These are phyloP conservation scores for Cercospora brassicicola DNA, from an alignment of 2,329 filamentous ascomycete species.

Conservation along the genomic window DNA sequence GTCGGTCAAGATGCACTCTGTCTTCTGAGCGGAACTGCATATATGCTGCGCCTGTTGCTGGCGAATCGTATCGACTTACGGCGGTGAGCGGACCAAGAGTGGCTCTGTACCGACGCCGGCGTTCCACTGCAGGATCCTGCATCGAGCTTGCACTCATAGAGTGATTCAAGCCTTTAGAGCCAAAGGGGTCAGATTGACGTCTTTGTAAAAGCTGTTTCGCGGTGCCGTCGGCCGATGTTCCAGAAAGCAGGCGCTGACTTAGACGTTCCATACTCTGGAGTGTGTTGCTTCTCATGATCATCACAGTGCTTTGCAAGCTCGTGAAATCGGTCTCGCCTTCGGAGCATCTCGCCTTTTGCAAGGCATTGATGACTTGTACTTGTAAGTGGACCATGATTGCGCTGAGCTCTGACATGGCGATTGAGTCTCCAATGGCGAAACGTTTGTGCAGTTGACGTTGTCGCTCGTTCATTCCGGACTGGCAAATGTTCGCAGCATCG, in stretches of 20 bases:
- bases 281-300: conserved; percentile 17
- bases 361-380: conserved; percentile 43
- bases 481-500: conserved; percentile 41
- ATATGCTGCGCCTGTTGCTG: neutral
- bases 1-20: neutral
- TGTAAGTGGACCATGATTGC: conserved; percentile 45
- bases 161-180: neutral
- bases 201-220: neutral
- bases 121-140: neutral
- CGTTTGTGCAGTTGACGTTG: conserved; percentile 40
- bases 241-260: conserved; percentile 27
- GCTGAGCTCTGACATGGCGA: conserved; percentile 29
- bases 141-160: neutral
- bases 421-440: conserved; percentile 44
- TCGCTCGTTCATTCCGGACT: conserved; percentile 38
- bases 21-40: neutral
- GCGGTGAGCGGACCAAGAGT: neutral
- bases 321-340: conserved; percentile 39
- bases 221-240: neutral
- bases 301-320: conserved; percentile 41
- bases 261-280: conserved; percentile 35
- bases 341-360: conserved; percentile 42
- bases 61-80: neutral
- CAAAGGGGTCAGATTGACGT: neutral
- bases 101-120: neutral